phyloP scores from a whole-genome alignment of 306 rosid species.

The Gillenia trifoliata region DNA sequence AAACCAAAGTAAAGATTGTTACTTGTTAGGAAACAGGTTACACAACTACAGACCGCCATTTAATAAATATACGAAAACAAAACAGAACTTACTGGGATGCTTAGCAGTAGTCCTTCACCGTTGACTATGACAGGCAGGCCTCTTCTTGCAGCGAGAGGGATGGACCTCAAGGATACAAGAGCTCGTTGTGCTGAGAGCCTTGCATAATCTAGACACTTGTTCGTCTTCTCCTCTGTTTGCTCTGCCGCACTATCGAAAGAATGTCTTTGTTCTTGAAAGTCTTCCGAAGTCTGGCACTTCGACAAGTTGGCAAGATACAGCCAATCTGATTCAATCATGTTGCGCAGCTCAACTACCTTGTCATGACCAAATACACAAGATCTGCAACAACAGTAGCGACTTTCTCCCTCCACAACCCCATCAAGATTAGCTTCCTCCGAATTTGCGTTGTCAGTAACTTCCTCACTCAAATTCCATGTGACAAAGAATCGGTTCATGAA shows the following conservation, averaged over 20 bases:
- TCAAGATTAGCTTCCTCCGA: no score
- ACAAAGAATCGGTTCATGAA: no score
- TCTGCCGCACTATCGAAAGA: conserved; percentile 9
- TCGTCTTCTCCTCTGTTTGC: conserved; percentile 28
- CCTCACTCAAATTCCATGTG: no score
- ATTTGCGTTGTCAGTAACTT: no score
- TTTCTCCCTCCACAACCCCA: no score
- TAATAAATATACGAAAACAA: neutral
- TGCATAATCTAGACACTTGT: conserved; percentile 43
- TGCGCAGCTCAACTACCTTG: conserved; percentile 44
- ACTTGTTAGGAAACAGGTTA: neutral
- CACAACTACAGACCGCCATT: neutral
- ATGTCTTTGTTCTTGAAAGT: conserved; percentile 19
- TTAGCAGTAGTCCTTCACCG: conserved; percentile 50
- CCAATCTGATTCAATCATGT: conserved; percentile 87
- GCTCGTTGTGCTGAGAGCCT: conserved; percentile 68
- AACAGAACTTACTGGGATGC: conserved; percentile 77
- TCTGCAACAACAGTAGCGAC: no score
- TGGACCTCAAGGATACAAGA: conserved; percentile 43
- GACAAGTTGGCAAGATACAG: conserved; percentile 65
- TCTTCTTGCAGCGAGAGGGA: conserved; percentile 91
- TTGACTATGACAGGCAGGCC: conserved; percentile 70
- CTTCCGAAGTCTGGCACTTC: conserved; percentile 27
- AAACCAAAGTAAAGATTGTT: neutral
- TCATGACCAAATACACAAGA: conserved; percentile 27